These are phyloP conservation scores for Chaetomium strumarium DNA, from an alignment of 2,329 filamentous ascomycete species.

Conservation along the genomic window DNA sequence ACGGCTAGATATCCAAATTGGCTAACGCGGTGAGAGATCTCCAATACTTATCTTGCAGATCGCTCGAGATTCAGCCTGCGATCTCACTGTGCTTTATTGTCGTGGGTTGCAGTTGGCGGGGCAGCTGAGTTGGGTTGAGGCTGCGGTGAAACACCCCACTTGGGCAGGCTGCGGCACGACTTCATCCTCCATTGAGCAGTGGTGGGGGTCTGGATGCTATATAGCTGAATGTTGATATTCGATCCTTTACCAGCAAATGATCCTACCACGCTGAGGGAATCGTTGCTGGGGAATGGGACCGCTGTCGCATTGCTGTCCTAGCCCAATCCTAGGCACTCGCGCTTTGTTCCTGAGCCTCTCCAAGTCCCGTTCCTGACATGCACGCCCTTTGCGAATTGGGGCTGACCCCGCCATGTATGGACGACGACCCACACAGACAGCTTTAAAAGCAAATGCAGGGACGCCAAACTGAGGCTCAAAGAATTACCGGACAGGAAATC, in stretches of 20 bases:
- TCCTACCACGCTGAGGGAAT: no score
- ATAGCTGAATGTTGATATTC: not conserved
- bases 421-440: not conserved
- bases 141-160: conserved; percentile 2
- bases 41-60: no score
- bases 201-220: no score
- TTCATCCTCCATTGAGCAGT: no score
- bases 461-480: not conserved
- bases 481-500: not conserved
- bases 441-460: not conserved
- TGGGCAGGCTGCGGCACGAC: not conserved
- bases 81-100: no score
- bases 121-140: no score
- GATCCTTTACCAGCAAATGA: not conserved
- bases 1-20: no score
- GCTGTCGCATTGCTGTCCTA: not conserved
- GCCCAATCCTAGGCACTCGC: no score
- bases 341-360: no score
- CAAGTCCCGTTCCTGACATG: not conserved
- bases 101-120: not conserved
- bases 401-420: not conserved
- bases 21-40: no score
- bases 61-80: no score
- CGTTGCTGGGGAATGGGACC: no score
- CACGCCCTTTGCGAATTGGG: conserved; percentile 5